Conservation (phyloP, 176 grass and related monocot species). For the Paspalum notatum region DNA sequence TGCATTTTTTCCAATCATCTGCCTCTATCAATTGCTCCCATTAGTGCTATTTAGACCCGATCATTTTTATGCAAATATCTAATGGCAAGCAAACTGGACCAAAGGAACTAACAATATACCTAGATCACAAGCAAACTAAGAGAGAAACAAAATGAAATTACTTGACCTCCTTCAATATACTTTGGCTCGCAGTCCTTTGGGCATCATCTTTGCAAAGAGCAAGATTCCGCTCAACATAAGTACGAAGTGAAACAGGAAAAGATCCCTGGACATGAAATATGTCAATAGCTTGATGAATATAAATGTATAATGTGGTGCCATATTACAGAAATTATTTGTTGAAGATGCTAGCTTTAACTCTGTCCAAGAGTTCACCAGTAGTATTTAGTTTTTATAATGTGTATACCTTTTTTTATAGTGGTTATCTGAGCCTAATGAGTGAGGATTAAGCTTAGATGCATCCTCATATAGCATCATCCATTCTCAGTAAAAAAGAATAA, state of each 20-base stretch:
- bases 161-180: slow-evolving; percentile 79
- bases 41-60: background rate
- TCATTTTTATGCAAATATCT: background rate
- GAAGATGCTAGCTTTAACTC: background rate
- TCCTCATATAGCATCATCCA: slow-evolving; percentile 7
- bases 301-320: background rate
- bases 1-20: background rate
- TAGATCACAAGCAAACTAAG: slow-evolving; percentile 12
- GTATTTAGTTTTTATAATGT: slow-evolving; percentile 16
- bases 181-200: slow-evolving; percentile 65
- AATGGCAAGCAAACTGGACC: slow-evolving; percentile 7
- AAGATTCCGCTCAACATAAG: slow-evolving; percentile 81
- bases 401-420: background rate
- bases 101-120: slow-evolving; percentile 2
- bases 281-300: slow-evolving; percentile 30
- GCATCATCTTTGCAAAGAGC: slow-evolving; percentile 81
- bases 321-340: slow-evolving; percentile 16
- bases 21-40: background rate
- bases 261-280: slow-evolving; percentile 55
- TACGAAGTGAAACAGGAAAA: slow-evolving; percentile 75
- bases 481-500: slow-evolving; percentile 8
- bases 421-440: slow-evolving; percentile 11
- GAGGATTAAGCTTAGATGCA: slow-evolving; percentile 21
- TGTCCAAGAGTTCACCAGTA: background rate
- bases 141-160: slow-evolving; percentile 24